phyloP scores from a whole-genome alignment of 2,329 filamentous ascomycete genomes.

The Penicillium digitatum region DNA sequence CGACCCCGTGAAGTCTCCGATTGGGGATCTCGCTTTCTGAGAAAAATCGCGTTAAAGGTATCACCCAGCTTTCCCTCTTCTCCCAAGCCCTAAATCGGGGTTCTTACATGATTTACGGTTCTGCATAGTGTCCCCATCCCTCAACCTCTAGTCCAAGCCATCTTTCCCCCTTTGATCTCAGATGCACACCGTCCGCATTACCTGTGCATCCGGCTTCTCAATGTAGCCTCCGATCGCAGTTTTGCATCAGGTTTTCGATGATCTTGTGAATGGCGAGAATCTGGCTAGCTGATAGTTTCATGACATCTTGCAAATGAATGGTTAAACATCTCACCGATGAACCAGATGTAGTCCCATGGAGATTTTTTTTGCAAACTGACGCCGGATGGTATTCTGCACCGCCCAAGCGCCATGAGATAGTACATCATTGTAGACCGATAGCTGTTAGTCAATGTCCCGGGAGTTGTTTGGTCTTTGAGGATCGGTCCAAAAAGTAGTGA shows the following conservation, averaged over 20 bases:
- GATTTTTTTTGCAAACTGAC: background rate
- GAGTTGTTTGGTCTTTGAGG: background rate
- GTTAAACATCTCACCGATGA: background rate
- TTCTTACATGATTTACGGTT: background rate
- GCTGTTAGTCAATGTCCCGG: background rate
- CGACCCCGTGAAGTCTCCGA: conserved; percentile 1
- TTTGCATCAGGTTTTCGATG: background rate
- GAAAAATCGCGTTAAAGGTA: conserved; percentile 2
- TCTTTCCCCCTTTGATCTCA: background rate
- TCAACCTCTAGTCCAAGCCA: background rate
- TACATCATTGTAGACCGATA: background rate
- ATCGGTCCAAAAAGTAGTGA: background rate
- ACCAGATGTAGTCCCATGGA: too few species aligned
- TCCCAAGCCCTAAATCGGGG: background rate
- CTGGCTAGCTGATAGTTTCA: background rate
- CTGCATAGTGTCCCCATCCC: background rate
- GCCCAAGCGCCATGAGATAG: background rate
- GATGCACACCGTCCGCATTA: background rate
- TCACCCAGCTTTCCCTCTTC: background rate
- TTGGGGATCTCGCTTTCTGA: background rate
- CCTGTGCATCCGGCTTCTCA: background rate
- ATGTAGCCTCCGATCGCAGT: background rate
- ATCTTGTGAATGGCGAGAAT: background rate
- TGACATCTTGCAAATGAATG: background rate
- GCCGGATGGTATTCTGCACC: background rate